Base-by-base conservation (phyloP, 768 basidiomycete species). In the Collybia mongolica region DNA sequence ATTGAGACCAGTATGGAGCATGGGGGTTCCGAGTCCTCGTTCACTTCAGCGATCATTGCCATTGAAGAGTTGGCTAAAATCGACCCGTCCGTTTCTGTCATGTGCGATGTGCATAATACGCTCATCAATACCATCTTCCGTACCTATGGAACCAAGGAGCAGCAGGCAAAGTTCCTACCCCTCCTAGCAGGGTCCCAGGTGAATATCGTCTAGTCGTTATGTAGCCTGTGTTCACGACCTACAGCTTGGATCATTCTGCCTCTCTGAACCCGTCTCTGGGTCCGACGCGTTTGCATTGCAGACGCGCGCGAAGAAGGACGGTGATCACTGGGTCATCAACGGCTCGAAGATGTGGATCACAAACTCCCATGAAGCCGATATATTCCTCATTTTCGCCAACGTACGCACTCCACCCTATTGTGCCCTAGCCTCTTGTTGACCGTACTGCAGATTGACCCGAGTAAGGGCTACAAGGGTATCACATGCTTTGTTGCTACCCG, bases 291-390 rank as follows among this genome's bases (percentile, higher is more conserved):
- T 99, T 65, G 94, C 96, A 0, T 74, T 99, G 28, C 92, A 96
- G 65, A 94, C 97, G 1, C 88, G 90, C 9, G 96, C 97, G 14
- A 86, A 78, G 65, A 90, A 88, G 67, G 86, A 92, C 40, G 93
- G 92, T 15, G 83, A 88, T 58, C 66, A 86, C 65, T 98, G 88
- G 81, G 72, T 93, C 24, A 65, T 99, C 46, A 95, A 93, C 58
- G 97, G 97, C n/a, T 91, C 92, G 49, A 99, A 99, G 76, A 95
- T 96, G 94, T 97, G 94, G 94, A 97, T 98, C 52, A 96, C 94
- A 20, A 98, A 98, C 70, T 95, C 93, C 0, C 80, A 83, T 51
- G 93, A 95, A 68, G 93, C 93, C 1, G 90, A 93, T 40, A 78
- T 95, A 36, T 90, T 90, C 74, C 84, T 96, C 57, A 90, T 98